Evolutionary conservation across 164 flowering plant species (phyloP).

Genomic region (Paratinospora sagittata): DNA sequence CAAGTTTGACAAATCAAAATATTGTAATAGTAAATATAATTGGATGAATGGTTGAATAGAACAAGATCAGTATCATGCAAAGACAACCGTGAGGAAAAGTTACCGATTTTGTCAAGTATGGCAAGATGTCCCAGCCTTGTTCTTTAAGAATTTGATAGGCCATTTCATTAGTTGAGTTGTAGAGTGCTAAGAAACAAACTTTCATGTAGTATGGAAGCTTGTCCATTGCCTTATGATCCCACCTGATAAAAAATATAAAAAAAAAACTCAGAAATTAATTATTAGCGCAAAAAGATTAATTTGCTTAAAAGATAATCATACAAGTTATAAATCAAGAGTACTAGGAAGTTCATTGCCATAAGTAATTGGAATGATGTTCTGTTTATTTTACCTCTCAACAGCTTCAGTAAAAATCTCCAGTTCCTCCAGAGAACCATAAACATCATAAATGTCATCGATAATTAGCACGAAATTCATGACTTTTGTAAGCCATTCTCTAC

Average conservation of each 20-base stretch:
- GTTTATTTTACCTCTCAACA: constrained; percentile 10
- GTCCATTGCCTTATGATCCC: constrained; percentile 8
- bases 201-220: constrained; percentile 11
- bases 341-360: not conserved
- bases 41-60: too few species aligned
- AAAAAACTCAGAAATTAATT: too few species aligned
- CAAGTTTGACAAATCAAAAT: too few species aligned
- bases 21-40: too few species aligned
- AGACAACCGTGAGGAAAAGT: not conserved
- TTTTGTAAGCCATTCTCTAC: constrained; percentile 8
- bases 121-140: constrained; percentile 9
- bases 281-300: too few species aligned
- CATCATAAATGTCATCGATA: constrained; percentile 37
- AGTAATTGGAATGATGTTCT: not conserved
- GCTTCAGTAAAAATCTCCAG: constrained; percentile 11
- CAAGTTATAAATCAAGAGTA: not conserved
- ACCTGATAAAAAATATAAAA: constrained; percentile 5
- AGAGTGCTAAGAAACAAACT: constrained; percentile 8
- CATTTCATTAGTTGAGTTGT: constrained; percentile 17
- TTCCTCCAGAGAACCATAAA: constrained; percentile 16
- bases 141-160: constrained; percentile 8
- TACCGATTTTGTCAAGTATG: constrained; percentile 33
- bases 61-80: not conserved
- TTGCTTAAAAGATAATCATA: not conserved
- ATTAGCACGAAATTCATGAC: not conserved